These are phyloP conservation scores for Chenopodium formosanum DNA, from an alignment of 148 eudicot genomes.

Conservation along the genomic window DNA sequence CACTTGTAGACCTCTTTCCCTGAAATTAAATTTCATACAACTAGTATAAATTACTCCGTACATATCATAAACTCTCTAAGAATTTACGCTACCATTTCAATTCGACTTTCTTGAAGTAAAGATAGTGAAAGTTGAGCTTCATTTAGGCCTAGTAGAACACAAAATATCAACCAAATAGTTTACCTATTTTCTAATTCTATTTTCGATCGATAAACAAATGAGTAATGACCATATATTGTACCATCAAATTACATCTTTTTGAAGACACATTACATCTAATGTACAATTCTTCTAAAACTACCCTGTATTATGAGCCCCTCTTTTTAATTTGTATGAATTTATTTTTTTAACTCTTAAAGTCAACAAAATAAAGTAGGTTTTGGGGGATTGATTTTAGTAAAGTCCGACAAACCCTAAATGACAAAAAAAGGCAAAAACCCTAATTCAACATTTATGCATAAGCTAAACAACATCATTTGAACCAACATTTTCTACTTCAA, in stretches of 20 bases:
- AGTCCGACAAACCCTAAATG: background rate
- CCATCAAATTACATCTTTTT: no score
- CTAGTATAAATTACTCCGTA: no score
- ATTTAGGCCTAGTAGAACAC: no score
- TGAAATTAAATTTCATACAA: background rate
- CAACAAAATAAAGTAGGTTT: background rate
- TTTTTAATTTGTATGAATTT: no score
- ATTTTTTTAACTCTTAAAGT: no score
- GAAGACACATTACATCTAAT: no score
- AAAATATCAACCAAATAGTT: no score
- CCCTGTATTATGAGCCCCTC: no score
- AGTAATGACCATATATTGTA: background rate
- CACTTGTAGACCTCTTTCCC: constrained; percentile 42
- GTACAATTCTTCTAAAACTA: background rate
- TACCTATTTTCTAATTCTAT: background rate
- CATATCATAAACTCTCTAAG: no score
- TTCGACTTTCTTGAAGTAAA: no score
- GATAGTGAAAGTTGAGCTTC: no score
- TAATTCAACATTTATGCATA: background rate
- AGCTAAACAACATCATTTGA: background rate
- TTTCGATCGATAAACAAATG: background rate
- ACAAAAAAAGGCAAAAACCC: background rate
- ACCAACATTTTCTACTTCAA: background rate
- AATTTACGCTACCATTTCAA: no score
- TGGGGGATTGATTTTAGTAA: background rate